phyloP scores from a whole-genome alignment of 352 stramenopile genomes.

The Phytopythium mirpurense region DNA sequence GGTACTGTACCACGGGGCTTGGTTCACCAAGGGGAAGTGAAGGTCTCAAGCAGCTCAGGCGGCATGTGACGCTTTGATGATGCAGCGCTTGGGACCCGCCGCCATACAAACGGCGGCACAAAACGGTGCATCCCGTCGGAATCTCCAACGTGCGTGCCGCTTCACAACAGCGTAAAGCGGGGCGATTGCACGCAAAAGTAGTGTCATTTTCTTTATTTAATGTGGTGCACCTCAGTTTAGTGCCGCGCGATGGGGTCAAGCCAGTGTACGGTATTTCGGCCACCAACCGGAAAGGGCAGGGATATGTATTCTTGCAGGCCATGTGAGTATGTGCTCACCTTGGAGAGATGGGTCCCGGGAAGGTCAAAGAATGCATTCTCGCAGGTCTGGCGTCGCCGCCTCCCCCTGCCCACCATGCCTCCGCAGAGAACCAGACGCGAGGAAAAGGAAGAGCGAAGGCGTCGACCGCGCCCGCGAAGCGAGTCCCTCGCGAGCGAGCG shows the following conservation, averaged over 20 bases:
- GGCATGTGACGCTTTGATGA: neutral
- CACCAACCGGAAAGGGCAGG: neutral
- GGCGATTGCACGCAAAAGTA: neutral
- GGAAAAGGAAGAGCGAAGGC: neutral
- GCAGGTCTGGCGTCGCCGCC: constrained; percentile 4
- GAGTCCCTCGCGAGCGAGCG: too few species aligned
- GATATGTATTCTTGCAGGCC: neutral
- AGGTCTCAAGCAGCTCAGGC: neutral
- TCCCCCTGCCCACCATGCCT: neutral
- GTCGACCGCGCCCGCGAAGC: neutral
- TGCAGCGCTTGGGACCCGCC: neutral
- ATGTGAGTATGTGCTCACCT: neutral
- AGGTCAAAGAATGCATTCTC: neutral
- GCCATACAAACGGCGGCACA: constrained; percentile 1
- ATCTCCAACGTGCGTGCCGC: neutral
- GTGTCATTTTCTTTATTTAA: neutral
- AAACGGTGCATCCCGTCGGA: neutral
- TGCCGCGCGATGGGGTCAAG: constrained; percentile 1
- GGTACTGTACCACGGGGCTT: neutral
- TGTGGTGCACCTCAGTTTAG: neutral
- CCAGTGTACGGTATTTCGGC: constrained; percentile 8
- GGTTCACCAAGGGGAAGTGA: neutral
- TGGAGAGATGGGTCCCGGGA: neutral
- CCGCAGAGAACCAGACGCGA: neutral
- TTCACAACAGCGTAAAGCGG: neutral